phyloP scores from a whole-genome alignment of 495 filamentous ascomycete genomes.

The Talaromyces wortmannii region DNA sequence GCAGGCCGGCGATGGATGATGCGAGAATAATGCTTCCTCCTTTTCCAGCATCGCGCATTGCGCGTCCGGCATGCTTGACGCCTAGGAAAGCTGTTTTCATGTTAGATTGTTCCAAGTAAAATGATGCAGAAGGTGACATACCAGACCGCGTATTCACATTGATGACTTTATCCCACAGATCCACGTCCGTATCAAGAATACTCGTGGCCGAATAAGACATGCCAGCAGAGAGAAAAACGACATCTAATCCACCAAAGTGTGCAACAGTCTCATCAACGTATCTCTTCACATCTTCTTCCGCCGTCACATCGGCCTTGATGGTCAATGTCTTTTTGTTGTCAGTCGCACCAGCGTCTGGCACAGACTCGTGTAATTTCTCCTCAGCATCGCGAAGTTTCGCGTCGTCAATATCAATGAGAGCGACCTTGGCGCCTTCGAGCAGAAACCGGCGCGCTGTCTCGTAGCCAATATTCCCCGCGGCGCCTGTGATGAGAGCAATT shows the following conservation, averaged over 20 bases:
- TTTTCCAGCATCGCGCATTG: constrained; percentile 10
- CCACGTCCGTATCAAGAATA: constrained; percentile 11
- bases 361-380: neutral
- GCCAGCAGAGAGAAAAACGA: constrained; percentile 10
- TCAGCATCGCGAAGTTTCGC: neutral
- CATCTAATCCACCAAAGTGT: constrained; percentile 11
- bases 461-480: constrained; percentile 12
- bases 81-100: constrained; percentile 5
- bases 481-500: constrained; percentile 13
- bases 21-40: constrained; percentile 14
- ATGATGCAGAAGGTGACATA: neutral
- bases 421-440: constrained; percentile 10
- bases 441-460: constrained; percentile 12
- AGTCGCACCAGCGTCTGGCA: neutral
- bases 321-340: constrained; percentile 6
- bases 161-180: constrained; percentile 14
- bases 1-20: constrained; percentile 15
- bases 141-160: constrained; percentile 13
- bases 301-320: constrained; percentile 12
- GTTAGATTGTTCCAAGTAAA: neutral
- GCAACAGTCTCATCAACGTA: constrained; percentile 2
- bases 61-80: constrained; percentile 8
- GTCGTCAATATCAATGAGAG: constrained; percentile 8
- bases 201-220: constrained; percentile 10
- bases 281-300: constrained; percentile 8